These are phyloP conservation scores for Darksidea phi DNA, from an alignment of 495 filamentous ascomycete genomes.

Conservation along the genomic window DNA sequence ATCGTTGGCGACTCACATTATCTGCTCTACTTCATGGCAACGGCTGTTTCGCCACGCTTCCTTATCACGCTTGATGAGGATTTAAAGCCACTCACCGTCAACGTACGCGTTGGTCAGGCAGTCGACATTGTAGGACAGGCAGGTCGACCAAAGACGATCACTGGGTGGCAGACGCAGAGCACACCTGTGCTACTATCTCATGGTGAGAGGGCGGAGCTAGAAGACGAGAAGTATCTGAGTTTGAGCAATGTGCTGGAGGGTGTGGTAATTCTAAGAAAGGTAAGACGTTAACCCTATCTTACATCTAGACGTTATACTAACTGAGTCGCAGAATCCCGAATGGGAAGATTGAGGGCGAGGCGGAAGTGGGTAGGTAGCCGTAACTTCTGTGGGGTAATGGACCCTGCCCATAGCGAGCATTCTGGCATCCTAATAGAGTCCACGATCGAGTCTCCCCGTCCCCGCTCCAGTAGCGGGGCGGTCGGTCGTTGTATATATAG, in stretches of 20 bases:
- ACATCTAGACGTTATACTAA: slow-evolving; percentile 4
- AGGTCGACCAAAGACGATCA: slow-evolving; percentile 96
- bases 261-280: slow-evolving; percentile 94
- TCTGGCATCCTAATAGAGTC: slow-evolving; percentile 33
- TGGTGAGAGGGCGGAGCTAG: slow-evolving; percentile 92
- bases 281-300: slow-evolving; percentile 46
- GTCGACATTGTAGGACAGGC: slow-evolving; percentile 98
- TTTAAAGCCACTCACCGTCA: slow-evolving; percentile 88
- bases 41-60: slow-evolving; percentile 96
- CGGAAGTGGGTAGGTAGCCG: background rate
- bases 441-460: slow-evolving; percentile 9
- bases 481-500: slow-evolving; percentile 28
- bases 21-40: slow-evolving; percentile 94
- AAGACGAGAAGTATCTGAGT: slow-evolving; percentile 95
- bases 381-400: background rate
- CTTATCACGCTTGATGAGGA: slow-evolving; percentile 94
- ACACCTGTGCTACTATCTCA: slow-evolving; percentile 90
- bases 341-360: slow-evolving; percentile 30
- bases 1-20: slow-evolving; percentile 87
- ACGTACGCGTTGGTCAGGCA: slow-evolving; percentile 94
- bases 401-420: background rate
- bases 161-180: slow-evolving; percentile 98
- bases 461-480: background rate
- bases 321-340: slow-evolving; percentile 32
- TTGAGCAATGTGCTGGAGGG: slow-evolving; percentile 90